These are phyloP conservation scores for Selaginella tamariscina DNA, from an alignment of 75 land plant species.

Conservation along the genomic window DNA sequence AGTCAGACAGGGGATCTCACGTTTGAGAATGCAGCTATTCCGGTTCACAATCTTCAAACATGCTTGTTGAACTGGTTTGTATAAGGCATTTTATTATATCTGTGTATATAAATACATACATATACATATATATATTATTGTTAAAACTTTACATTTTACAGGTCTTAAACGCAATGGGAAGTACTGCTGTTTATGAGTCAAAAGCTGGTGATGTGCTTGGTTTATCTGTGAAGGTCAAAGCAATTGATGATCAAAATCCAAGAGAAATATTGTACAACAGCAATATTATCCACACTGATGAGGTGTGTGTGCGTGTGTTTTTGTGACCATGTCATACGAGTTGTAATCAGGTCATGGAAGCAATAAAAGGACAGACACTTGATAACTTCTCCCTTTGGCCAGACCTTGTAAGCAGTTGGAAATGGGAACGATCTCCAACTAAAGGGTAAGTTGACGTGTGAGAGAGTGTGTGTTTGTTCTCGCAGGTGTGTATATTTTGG, in stretches of 20 bases:
- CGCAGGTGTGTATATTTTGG: no score
- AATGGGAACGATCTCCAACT: constrained; percentile 21
- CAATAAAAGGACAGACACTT: constrained; percentile 24
- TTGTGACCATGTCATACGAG: no score
- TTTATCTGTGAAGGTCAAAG: constrained; percentile 18
- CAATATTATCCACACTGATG: constrained; percentile 22
- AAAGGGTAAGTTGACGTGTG: no score
- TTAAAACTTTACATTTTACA: no score
- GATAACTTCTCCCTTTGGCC: constrained; percentile 30
- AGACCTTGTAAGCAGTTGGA: constrained; percentile 29
- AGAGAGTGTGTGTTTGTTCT: no score
- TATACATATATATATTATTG: no score
- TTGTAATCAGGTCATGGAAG: constrained; percentile 22
- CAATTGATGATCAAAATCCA: constrained; percentile 8
- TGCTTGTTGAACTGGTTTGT: constrained; percentile 23
- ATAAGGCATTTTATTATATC: not conserved
- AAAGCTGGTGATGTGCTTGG: constrained; percentile 28
- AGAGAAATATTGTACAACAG: constrained; percentile 26
- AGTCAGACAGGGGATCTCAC: constrained; percentile 17
- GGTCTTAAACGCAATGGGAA: not conserved
- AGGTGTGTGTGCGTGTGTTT: no score
- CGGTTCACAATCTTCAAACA: constrained; percentile 26
- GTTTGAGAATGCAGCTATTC: constrained; percentile 22
- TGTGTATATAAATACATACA: no score
- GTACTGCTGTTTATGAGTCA: constrained; percentile 16